Conservation (phyloP, 139 green algal species). For the Picocystis salinarum region DNA sequence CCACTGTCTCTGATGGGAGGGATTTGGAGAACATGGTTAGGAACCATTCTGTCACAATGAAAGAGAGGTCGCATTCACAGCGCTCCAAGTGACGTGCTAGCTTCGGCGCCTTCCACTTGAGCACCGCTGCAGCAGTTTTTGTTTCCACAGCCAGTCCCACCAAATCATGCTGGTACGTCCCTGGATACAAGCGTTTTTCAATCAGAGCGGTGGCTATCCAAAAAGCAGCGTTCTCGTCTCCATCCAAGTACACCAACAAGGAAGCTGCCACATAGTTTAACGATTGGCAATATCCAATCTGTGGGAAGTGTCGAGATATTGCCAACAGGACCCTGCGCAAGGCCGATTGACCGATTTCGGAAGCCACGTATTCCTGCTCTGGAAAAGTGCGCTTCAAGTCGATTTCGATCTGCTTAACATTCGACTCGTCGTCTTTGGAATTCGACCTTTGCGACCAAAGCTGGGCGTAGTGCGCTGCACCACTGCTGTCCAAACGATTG, state of each 20-base stretch:
- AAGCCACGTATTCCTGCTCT: background rate
- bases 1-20: constrained; percentile 9
- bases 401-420: too few relatives aligned
- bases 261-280: constrained; percentile 33
- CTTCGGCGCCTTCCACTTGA: background rate
- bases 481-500: too few relatives aligned
- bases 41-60: constrained; percentile 12
- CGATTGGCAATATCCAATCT: constrained; percentile 25
- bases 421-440: too few relatives aligned
- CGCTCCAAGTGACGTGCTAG: constrained; percentile 4
- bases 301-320: constrained; percentile 14
- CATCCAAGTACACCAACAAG: constrained; percentile 19
- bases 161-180: constrained; percentile 5
- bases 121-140: background rate
- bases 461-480: too few relatives aligned
- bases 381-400: too few relatives aligned
- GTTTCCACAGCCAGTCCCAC: constrained; percentile 5
- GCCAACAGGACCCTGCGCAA: constrained; percentile 19
- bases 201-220: constrained; percentile 5
- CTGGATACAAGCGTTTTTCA: constrained; percentile 1
- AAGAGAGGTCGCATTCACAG: constrained; percentile 2
- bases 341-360: background rate
- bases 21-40: constrained; percentile 9
- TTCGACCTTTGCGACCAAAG: too few relatives aligned
- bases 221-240: constrained; percentile 12